phyloP scores from a whole-genome alignment of 345 rosid species.

The Diplotaxis tenuifolia region DNA sequence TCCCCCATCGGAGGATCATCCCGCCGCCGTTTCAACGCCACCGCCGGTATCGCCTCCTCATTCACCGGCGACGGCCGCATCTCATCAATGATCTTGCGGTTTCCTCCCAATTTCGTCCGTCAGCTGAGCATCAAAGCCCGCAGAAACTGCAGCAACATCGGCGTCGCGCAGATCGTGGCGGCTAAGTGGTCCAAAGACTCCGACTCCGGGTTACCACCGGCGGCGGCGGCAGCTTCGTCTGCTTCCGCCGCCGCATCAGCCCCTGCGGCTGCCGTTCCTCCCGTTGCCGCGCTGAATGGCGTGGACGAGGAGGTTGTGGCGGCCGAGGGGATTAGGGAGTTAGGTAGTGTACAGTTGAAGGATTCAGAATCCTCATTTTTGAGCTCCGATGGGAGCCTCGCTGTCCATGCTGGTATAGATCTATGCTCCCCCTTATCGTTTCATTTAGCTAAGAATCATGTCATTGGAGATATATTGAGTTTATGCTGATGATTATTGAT shows the following conservation, averaged over 20 bases:
- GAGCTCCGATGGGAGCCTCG: slow-evolving; percentile 79
- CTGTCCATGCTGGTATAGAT: slow-evolving; percentile 84
- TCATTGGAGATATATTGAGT: not conserved
- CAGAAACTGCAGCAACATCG: not conserved
- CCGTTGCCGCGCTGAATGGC: slow-evolving; percentile 39
- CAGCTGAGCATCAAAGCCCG: not conserved
- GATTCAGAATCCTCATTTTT: slow-evolving; percentile 53
- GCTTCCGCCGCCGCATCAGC: slow-evolving; percentile 17
- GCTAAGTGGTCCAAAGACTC: not conserved
- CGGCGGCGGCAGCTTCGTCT: slow-evolving; percentile 41
- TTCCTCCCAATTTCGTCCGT: not conserved
- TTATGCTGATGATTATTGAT: not conserved
- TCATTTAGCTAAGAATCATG: not conserved
- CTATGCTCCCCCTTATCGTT: not conserved
- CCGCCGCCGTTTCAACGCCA: slow-evolving; percentile 31
- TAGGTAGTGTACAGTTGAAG: not conserved
- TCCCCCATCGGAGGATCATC: slow-evolving; percentile 41
- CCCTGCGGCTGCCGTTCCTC: slow-evolving; percentile 44
- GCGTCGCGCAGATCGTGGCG: not conserved
- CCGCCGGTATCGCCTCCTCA: not conserved
- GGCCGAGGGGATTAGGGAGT: not conserved
- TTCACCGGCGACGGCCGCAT: not conserved
- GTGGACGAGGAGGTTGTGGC: not conserved
- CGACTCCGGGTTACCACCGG: slow-evolving; percentile 8
- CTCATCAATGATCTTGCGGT: not conserved